These are phyloP conservation scores for Tranzscheliella williamsii DNA, from an alignment of 1,284 basidiomycete genomes.

Conservation along the genomic window DNA sequence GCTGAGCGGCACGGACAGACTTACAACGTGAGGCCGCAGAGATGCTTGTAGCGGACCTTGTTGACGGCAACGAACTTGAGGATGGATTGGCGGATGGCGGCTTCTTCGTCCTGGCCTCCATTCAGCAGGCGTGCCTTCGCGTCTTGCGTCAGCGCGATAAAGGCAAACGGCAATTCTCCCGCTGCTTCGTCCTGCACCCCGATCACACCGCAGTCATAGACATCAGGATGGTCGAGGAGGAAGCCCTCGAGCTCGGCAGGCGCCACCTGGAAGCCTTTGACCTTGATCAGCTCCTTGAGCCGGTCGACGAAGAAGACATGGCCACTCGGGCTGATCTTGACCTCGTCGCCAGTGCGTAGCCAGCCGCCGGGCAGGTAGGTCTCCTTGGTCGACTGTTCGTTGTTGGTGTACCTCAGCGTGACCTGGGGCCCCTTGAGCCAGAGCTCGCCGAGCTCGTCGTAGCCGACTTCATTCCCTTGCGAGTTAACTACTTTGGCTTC, in stretches of 20 bases:
- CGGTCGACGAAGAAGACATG: constrained; percentile 50
- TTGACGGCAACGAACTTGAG: constrained; percentile 71
- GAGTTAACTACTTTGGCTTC: constrained; percentile 53
- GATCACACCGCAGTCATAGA: constrained; percentile 74
- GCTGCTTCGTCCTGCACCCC: constrained; percentile 75
- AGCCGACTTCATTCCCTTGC: constrained; percentile 50
- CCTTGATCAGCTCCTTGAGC: constrained; percentile 61
- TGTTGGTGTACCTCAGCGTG: constrained; percentile 54
- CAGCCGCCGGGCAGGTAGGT: constrained; percentile 44
- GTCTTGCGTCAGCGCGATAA: constrained; percentile 67
- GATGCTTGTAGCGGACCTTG: constrained; percentile 73
- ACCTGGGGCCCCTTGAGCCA: constrained; percentile 54
- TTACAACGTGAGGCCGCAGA: constrained; percentile 65
- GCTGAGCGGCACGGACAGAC: constrained; percentile 2
- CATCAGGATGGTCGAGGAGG: constrained; percentile 72
- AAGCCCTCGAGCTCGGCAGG: constrained; percentile 71
- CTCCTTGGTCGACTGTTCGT: constrained; percentile 52
- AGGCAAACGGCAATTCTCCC: constrained; percentile 76
- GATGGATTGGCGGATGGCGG: constrained; percentile 21
- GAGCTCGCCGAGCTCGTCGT: constrained; percentile 60
- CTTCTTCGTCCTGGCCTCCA: constrained; percentile 61
- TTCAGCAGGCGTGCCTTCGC: constrained; percentile 63
- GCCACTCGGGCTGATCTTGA: constrained; percentile 61
- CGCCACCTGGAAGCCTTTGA: constrained; percentile 57
- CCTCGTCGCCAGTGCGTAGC: constrained; percentile 59